phyloP scores from a whole-genome alignment of 495 filamentous ascomycete genomes.

The Poronia punctata region DNA sequence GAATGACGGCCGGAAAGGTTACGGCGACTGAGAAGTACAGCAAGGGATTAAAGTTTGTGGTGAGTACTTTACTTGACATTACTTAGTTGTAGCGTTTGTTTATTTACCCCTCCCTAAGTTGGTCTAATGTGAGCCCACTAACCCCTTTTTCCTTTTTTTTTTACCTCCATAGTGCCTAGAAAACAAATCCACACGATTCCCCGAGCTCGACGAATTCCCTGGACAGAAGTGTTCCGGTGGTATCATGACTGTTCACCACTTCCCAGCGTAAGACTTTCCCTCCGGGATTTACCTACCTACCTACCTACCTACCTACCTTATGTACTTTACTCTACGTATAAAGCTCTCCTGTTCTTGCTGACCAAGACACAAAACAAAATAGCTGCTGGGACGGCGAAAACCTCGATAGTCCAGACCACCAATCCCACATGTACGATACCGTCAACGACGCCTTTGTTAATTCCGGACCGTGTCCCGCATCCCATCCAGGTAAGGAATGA shows the following conservation, averaged over 20 bases:
- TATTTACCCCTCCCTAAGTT: too few relatives aligned
- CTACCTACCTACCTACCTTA: too few relatives aligned
- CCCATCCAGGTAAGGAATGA: conserved; percentile 36
- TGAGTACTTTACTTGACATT: too few relatives aligned
- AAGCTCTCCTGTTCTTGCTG: too few relatives aligned
- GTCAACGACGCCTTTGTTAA: conserved; percentile 38
- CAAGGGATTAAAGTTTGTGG: conserved; percentile 40
- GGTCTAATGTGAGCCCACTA: too few relatives aligned
- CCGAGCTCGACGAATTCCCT: conserved; percentile 43
- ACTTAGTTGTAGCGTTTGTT: too few relatives aligned
- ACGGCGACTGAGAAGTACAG: conserved; percentile 25
- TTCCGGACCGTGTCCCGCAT: conserved; percentile 40
- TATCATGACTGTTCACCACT: conserved; percentile 49
- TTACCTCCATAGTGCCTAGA: too few relatives aligned
- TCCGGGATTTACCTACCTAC: background rate
- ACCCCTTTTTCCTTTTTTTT: too few relatives aligned
- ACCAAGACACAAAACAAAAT: conserved; percentile 8
- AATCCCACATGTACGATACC: conserved; percentile 47
- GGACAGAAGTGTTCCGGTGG: conserved; percentile 36
- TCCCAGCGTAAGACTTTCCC: conserved; percentile 35
- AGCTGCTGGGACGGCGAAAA: conserved; percentile 55
- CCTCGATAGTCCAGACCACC: conserved; percentile 50
- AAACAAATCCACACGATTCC: conserved; percentile 39
- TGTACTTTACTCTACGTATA: too few relatives aligned
- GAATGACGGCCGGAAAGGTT: conserved; percentile 46